Evolutionary conservation across 495 filamentous ascomycete genomes (phyloP).

Genomic region (Glarea lozoyensis): DNA sequence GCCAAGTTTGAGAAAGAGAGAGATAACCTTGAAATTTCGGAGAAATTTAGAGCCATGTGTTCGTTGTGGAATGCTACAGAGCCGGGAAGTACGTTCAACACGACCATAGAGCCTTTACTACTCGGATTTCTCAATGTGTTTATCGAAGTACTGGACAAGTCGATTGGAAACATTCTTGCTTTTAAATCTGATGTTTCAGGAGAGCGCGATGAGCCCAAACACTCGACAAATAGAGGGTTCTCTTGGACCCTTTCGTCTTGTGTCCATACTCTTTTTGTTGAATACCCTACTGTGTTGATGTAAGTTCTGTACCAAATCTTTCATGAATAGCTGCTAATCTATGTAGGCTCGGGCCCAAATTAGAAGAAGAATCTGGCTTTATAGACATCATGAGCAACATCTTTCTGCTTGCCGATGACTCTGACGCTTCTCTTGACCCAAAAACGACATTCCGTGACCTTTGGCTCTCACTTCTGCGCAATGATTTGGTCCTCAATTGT

Average conservation of each 20-base stretch:
- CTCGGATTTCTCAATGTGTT: no score
- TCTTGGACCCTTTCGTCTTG: conserved; percentile 13
- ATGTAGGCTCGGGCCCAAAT: background rate
- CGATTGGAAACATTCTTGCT: no score
- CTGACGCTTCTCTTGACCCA: conserved; percentile 1
- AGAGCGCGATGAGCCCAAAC: no score
- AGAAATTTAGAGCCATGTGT: no score
- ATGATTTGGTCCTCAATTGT: conserved; percentile 10
- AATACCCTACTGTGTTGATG: conserved; percentile 13
- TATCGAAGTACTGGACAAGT: no score
- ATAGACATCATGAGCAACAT: conserved; percentile 9
- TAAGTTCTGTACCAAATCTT: conserved; percentile 1
- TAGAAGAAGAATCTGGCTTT: background rate
- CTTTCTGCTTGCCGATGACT: conserved; percentile 20
- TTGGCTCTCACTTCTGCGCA: conserved; percentile 10
- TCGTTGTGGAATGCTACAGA: no score
- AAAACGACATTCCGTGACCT: conserved; percentile 12
- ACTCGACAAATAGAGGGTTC: conserved; percentile 5
- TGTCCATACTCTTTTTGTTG: conserved; percentile 9
- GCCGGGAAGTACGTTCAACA: no score
- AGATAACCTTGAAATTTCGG: no score
- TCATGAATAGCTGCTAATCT: background rate
- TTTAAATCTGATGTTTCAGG: no score
- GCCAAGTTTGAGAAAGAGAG: no score
- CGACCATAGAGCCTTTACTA: no score